Evolutionary conservation across 2,329 filamentous ascomycete genomes (phyloP).

Genomic region (Sporothrix variecibatus): DNA sequence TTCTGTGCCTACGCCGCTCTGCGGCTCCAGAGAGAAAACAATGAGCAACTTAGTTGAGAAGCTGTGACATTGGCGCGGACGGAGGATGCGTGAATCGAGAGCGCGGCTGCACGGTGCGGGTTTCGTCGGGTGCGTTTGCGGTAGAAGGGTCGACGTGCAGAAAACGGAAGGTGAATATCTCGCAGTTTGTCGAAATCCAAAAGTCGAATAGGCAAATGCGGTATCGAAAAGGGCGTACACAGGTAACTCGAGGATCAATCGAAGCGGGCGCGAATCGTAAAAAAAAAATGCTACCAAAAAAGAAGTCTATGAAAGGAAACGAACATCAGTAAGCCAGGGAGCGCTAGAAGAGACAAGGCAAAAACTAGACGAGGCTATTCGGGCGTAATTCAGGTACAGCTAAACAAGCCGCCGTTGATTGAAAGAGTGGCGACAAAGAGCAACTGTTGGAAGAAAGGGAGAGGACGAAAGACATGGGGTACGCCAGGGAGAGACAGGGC

Average conservation of each 20-base stretch:
- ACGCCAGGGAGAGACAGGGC: conserved; percentile 11
- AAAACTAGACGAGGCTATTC: conserved; percentile 20
- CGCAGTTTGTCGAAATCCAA: neutral
- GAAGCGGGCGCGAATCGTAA: neutral
- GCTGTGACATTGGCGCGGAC: conserved; percentile 43
- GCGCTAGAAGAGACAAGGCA: conserved; percentile 6
- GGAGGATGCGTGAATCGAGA: neutral
- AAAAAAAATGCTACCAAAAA: neutral
- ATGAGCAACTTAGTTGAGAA: conserved; percentile 43
- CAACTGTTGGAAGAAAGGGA: conserved; percentile 12
- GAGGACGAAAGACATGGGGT: conserved; percentile 13
- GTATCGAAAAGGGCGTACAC: neutral
- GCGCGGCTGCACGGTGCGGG: neutral
- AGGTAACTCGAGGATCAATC: neutral
- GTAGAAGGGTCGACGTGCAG: neutral
- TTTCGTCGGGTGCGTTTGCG: neutral
- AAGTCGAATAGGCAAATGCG: neutral
- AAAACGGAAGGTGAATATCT: neutral
- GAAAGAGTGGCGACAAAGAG: conserved; percentile 2
- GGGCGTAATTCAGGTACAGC: conserved; percentile 5
- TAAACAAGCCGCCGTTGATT: neutral
- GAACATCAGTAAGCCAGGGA: conserved; percentile 24
- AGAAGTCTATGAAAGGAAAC: neutral
- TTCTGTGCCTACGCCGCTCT: conserved; percentile 46
- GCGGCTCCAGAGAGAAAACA: conserved; percentile 47